Base-by-base conservation (phyloP, 441 rosid species). In the Gossypium davidsonii region DNA sequence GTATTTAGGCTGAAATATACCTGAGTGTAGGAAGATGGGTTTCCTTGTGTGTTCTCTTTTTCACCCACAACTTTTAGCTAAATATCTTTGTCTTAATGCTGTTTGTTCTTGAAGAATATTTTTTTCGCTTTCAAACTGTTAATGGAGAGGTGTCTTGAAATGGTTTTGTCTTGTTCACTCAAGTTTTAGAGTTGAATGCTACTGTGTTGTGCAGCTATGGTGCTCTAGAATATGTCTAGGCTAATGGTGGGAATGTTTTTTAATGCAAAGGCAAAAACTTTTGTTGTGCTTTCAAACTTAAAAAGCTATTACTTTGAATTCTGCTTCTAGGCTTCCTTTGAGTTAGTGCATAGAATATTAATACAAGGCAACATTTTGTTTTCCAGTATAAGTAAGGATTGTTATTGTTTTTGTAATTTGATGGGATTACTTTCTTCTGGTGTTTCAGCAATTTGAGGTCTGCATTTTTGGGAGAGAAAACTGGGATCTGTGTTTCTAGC, bases 381-480 rank as follows among this genome's bases (percentile, higher is more conserved):
- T 28, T 28, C 31, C 31, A 28, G 31, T 28, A 3, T 28, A 28
- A 28, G 31, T 3, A 26, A 26, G 28, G 28, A 26, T 26, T 26
- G 31, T 28, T 28, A 28, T 28, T 28, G 31, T 28, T 28, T 53
- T 20, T 20, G 21, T 8, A 10, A 51, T 60, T 25, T 60, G 49
- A 26, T 60, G 69, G n/a, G n/a, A 8, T 49, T 51, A 9, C 44
- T 76, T 67, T 78, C 21, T 3, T 59, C 0, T 80, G 48, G 68
- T 53, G 61, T 77, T 78, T 79, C 86, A 89, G 90, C 91, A 83
- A 75, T 74, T 78, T 89, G 84, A 89, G 88, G 82, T 85, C 95
- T 61, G 75, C 79, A 39, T 86, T 94, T 82, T 83, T 84, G 77
- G 93, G 91, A 17, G 87, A 88, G 72, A 85, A 83, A 68, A 87